Evolutionary conservation across 75 land plant species (phyloP), one percentile per base, ranked within the genome.

Genomic region (Picea sitchensis): DNA sequence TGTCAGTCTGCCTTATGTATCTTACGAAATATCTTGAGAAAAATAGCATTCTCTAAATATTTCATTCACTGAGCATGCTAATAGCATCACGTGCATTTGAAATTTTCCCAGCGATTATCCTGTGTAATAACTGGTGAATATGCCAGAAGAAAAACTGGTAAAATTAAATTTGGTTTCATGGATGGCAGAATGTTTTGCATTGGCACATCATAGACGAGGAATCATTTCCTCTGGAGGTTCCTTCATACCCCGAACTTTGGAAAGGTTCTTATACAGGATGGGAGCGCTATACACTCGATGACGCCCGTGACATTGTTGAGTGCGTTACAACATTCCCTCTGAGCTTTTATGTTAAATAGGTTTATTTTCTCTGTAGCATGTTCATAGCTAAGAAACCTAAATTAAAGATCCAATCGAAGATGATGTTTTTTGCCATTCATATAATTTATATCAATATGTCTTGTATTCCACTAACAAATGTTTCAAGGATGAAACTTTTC

Each of bases 181-280:
- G 74, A 84, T 81, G 79, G 88, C 92, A 96, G 98, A 96, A 96
- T 90, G 98, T 96, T 38, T 83, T 96, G 69, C 99, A 96, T 79
- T 96, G 99, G 99, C 99, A 96, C 80, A 96, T 96, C 73, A 88
- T 96, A 73, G 99, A 96, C 72, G 92, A 90, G 83, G 75, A 96
- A 79, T 91, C 99, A 30, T 96, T 96, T 81, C 99, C 99, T 73
- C 34, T 96, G 2, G 99, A 96, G 81, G 83, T 95, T 51, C 99
- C 99, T 21, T 85, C 98, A 51, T 95, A 87, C 72, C 99, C 99
- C 51, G 61, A 88, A 21, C 79, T 96, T 58, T 96, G 99, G 99
- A 86, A 84, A 21, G 99, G 99, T 20, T 82, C 99, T 60, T 96
- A 92, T 79, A 80, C 98, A 76, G 80, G 86, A 69, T 82, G 80